Base-by-base conservation (phyloP, 2,329 filamentous ascomycete species). In the Claviceps sp. region DNA sequence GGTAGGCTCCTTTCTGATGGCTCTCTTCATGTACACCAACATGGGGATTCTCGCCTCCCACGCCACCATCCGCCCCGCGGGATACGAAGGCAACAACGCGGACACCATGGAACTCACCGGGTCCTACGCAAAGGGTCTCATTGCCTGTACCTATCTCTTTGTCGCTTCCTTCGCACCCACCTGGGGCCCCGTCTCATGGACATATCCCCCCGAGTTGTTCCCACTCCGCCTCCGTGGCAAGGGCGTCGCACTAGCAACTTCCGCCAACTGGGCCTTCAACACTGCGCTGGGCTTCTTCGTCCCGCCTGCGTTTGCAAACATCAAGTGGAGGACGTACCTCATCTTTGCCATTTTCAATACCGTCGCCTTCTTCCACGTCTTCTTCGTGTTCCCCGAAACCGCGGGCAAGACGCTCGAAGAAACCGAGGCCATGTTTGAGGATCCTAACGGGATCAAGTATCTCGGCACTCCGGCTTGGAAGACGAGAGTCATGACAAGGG, bases 1-100 rank as follows among this genome's bases (percentile, higher is more conserved):
- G 48, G 66, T 75, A n/a, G 84, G 84, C 53, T 78, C 73, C 38
- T 68, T 83, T 20, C 78, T 82, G 24, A 87, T 87, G 84, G 78
- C 72, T 4, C 59, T 76, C 1, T 85, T 73, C 56, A 78, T 79
- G 61, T 78, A 74, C 40, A 65, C 75, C 48, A 77, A 78, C 22
- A 77, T 72, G 2, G 77, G 70, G 6, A 67, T 78, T 11, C 71
- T 81, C 56, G 75, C 72, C 5, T 65, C 61, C 2, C 68, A 75
- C 51, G 76, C 75, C 20, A 57, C 60, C 4, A 58, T 65, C 13
- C 64, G 72, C 0, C 71, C 73, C 0, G 65, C 68, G 2, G 67
- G 67, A 5, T 70, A 79, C 8, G 66, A 70, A 14, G 72, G 69
- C 24, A 77, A 77, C 14, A 57, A 60, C 0, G 64, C 65, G 45